phyloP scores from a whole-genome alignment of 306 rosid genomes.

The Castanea crenata region DNA sequence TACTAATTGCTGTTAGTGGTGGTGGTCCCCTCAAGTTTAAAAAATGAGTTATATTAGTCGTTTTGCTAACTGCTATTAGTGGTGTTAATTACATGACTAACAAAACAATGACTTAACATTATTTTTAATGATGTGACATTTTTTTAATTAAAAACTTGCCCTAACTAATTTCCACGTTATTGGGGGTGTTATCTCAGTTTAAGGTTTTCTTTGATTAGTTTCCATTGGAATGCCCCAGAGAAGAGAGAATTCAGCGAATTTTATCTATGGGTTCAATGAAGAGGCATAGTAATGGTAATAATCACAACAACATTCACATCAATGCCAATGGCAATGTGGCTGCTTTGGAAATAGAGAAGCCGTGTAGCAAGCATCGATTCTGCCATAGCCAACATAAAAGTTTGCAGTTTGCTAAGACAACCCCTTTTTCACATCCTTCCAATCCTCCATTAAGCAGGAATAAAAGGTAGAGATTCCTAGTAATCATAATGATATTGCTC shows the following conservation, averaged over 20 bases:
- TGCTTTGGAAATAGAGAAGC: constrained; percentile 42
- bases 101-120: no score
- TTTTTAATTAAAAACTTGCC: no score
- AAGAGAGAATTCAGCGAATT: constrained; percentile 39
- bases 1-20: no score
- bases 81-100: no score
- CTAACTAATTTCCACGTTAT: not conserved
- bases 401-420: constrained; percentile 43
- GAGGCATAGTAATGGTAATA: constrained; percentile 30
- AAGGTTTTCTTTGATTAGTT: constrained; percentile 31
- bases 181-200: constrained; percentile 1
- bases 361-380: constrained; percentile 44
- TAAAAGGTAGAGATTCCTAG: not conserved
- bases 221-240: constrained; percentile 60
- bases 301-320: not conserved
- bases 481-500: not conserved
- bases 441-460: not conserved
- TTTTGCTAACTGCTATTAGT: no score
- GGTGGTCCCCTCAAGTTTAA: no score
- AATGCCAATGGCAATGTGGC: not conserved
- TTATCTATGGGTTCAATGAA: constrained; percentile 78
- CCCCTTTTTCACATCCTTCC: constrained; percentile 26
- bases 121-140: no score
- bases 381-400: constrained; percentile 56
- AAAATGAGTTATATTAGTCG: no score